Evolutionary conservation across 345 rosid genomes (phyloP).

Genomic region (Rhizophora apiculata): DNA sequence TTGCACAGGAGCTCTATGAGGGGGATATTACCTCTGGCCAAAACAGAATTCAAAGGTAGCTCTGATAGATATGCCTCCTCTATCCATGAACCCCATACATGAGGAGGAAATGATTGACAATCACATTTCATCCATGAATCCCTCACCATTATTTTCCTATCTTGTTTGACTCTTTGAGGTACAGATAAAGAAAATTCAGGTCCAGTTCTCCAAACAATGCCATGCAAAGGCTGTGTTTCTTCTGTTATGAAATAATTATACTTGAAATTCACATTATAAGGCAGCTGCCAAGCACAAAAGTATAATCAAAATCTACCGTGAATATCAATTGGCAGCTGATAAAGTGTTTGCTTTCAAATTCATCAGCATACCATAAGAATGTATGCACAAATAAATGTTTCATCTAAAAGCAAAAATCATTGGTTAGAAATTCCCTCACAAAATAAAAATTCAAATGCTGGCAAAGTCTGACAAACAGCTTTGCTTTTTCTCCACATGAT

Average conservation of each 20-base stretch:
- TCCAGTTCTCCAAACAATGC: slow-evolving; percentile 77
- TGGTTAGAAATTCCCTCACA: neutral
- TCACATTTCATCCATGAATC: slow-evolving; percentile 75
- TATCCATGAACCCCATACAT: slow-evolving; percentile 78
- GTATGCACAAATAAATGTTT: neutral
- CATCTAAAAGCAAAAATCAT: neutral
- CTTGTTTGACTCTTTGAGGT: slow-evolving; percentile 42
- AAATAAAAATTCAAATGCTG: neutral
- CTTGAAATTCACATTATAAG: slow-evolving; percentile 70
- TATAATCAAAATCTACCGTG: slow-evolving; percentile 5
- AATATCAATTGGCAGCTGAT: slow-evolving; percentile 2
- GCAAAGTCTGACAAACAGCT: too few relatives aligned
- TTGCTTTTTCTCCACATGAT: neutral
- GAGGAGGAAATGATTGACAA: slow-evolving; percentile 31
- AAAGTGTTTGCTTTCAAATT: neutral
- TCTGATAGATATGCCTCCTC: slow-evolving; percentile 47
- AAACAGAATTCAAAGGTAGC: slow-evolving; percentile 30
- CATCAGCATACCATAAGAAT: slow-evolving; percentile 1
- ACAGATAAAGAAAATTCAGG: slow-evolving; percentile 72
- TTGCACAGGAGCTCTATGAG: slow-evolving; percentile 18
- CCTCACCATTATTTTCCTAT: slow-evolving; percentile 51
- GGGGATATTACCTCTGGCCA: slow-evolving; percentile 57
- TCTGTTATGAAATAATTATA: slow-evolving; percentile 70
- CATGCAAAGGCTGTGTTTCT: slow-evolving; percentile 42
- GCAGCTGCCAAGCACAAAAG: slow-evolving; percentile 51